A percentile compares a stretch with the other conserved stretches of the same genome.
These are phyloP conservation scores for Talaromyces atroroseus DNA, from an alignment of 2,329 filamentous ascomycete species.

Conservation along the genomic window DNA sequence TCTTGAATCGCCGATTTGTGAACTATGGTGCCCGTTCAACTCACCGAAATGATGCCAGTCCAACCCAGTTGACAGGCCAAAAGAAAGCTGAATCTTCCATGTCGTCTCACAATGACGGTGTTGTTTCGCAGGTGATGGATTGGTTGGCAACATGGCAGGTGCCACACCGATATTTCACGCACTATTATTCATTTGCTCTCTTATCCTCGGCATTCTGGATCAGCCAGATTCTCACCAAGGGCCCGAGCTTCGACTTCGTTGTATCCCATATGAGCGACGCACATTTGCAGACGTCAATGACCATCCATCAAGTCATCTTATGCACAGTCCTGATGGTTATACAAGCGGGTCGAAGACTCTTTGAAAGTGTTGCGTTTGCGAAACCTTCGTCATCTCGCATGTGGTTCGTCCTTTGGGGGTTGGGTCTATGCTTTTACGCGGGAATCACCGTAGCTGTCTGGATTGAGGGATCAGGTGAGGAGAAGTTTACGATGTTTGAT, in stretches of 20 bases:
- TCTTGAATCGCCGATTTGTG: constrained; percentile 52
- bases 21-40: constrained; percentile 54
- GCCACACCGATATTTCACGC: constrained; percentile 82
- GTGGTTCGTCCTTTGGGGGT: constrained; percentile 76
- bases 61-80: not conserved
- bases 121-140: constrained; percentile 40
- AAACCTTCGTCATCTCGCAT: constrained; percentile 69
- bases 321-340: constrained; percentile 68
- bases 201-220: constrained; percentile 69
- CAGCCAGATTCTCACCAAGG: constrained; percentile 54
- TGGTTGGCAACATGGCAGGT: constrained; percentile 55
- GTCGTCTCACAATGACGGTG: constrained; percentile 8
- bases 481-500: not conserved
- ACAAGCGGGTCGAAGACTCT: constrained; percentile 70
- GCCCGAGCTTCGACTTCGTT: constrained; percentile 48
- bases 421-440: constrained; percentile 74
- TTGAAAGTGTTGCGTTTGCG: constrained; percentile 63
- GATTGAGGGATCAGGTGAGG: constrained; percentile 72
- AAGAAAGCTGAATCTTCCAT: not conserved
- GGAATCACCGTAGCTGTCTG: constrained; percentile 70
- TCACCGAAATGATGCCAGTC: constrained; percentile 15
- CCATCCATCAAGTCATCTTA: constrained; percentile 56
- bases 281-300: constrained; percentile 46
- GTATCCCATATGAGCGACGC: constrained; percentile 39
- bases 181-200: constrained; percentile 76